A percentile compares a stretch with the other conserved stretches of the same genome.
phyloP scores from a whole-genome alignment of 352 stramenopile genomes.

The Phytopythium ostracodes region DNA sequence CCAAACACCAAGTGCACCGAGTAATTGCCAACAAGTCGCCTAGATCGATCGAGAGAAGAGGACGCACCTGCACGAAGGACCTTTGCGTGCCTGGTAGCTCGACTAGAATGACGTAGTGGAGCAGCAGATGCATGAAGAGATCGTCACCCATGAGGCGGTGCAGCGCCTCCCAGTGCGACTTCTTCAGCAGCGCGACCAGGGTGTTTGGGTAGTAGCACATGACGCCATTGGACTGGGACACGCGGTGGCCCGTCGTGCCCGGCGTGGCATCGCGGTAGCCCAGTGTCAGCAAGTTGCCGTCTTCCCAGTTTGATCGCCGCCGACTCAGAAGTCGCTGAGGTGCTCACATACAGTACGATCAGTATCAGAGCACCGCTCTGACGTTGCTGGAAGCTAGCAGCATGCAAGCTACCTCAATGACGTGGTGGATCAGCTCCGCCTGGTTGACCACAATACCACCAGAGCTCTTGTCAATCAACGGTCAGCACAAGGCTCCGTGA shows the following conservation, averaged over 20 bases:
- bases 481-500: background rate
- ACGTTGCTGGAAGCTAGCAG: background rate
- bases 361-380: too few species aligned
- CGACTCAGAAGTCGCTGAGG: constrained; percentile 34
- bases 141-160: constrained; percentile 63
- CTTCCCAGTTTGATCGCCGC: constrained; percentile 31
- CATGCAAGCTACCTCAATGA: constrained; percentile 24
- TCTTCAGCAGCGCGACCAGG: constrained; percentile 55
- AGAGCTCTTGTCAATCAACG: background rate
- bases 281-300: constrained; percentile 63
- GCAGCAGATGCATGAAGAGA: constrained; percentile 56
- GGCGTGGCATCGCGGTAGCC: constrained; percentile 56
- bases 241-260: constrained; percentile 35
- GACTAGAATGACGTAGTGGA: constrained; percentile 59
- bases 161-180: constrained; percentile 40
- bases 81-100: constrained; percentile 20
- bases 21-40: too few species aligned
- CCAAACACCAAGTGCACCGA: too few species aligned
- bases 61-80: constrained; percentile 55
- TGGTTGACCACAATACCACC: constrained; percentile 14
- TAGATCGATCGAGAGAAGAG: background rate
- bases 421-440: constrained; percentile 43
- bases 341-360: background rate
- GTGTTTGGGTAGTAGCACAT: constrained; percentile 79
- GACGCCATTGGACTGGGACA: constrained; percentile 53